Evolutionary conservation across 441 rosid species (phyloP).

Genomic region (Erysimum pusillum): DNA sequence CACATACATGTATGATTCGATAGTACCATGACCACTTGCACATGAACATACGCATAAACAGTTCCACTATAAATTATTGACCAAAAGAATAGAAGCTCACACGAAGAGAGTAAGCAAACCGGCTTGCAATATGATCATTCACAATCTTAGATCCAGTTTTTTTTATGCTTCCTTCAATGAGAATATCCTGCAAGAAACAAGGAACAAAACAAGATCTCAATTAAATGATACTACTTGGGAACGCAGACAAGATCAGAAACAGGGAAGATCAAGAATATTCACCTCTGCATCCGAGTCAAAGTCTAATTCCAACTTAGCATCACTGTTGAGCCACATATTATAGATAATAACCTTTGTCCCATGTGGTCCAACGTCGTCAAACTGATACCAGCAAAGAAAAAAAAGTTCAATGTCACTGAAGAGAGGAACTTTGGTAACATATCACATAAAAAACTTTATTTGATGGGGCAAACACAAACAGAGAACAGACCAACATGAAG

Average conservation of each 20-base stretch:
- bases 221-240: constrained; percentile 21
- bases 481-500: constrained; percentile 18
- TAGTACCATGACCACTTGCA: constrained; percentile 4
- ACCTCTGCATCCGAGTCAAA: constrained; percentile 79
- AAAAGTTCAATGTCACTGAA: constrained; percentile 20
- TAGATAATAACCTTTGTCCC: constrained; percentile 91
- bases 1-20: constrained; percentile 13
- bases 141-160: constrained; percentile 58
- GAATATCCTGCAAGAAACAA: constrained; percentile 70
- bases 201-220: constrained; percentile 36
- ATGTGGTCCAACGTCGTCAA: constrained; percentile 76
- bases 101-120: constrained; percentile 74
- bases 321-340: constrained; percentile 83
- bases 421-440: not conserved
- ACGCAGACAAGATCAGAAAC: constrained; percentile 28
- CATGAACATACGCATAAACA: constrained; percentile 36
- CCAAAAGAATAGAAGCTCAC: constrained; percentile 55
- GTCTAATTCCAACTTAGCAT: constrained; percentile 79
- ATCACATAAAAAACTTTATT: not conserved
- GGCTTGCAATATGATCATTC: constrained; percentile 80
- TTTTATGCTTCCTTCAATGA: constrained; percentile 68
- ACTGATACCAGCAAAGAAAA: constrained; percentile 58
- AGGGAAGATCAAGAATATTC: constrained; percentile 33
- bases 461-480: constrained; percentile 3
- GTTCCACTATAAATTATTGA: constrained; percentile 1